phyloP scores from a whole-genome alignment of 805 yeast genomes.

The Kodamaea kaohsiungensis region DNA sequence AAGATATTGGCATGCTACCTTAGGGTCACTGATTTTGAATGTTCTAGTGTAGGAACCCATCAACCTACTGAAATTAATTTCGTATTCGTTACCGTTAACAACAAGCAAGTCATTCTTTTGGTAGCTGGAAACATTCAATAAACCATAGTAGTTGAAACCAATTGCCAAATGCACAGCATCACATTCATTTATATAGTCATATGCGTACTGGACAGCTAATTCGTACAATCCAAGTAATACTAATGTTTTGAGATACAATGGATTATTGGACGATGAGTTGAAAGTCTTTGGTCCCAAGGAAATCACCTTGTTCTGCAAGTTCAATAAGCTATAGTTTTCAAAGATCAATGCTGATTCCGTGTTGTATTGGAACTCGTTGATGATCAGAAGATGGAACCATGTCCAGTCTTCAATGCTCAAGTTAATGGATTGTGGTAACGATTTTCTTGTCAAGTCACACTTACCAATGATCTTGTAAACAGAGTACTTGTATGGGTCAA shows the following conservation, averaged over 20 bases:
- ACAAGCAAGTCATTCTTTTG: conserved; percentile 36
- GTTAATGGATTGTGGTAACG: conserved; percentile 66
- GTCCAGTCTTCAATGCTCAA: conserved; percentile 92
- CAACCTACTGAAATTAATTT: conserved; percentile 57
- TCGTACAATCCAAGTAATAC: conserved; percentile 80
- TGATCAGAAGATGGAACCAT: conserved; percentile 85
- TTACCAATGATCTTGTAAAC: conserved; percentile 92
- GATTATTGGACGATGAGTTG: conserved; percentile 61
- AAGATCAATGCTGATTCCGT: conserved; percentile 50
- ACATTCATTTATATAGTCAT: conserved; percentile 62
- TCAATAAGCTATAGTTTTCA: conserved; percentile 71
- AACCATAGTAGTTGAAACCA: conserved; percentile 71
- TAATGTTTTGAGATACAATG: conserved; percentile 72
- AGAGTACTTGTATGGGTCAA: conserved; percentile 89
- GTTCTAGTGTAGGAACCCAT: conserved; percentile 79
- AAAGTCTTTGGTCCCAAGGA: conserved; percentile 76
- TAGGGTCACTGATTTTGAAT: conserved; percentile 84
- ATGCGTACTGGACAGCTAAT: conserved; percentile 67
- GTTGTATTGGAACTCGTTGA: conserved; percentile 50
- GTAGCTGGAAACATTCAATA: conserved; percentile 51
- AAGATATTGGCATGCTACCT: conserved; percentile 88
- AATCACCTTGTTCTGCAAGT: conserved; percentile 70
- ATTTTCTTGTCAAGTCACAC: conserved; percentile 69
- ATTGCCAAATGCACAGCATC: conserved; percentile 91
- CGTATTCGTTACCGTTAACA: conserved; percentile 33